Percentiles rank a stretch among this genome's conserved stretches.
phyloP scores from a whole-genome alignment of 331 rosid genomes.

The Quercus phellos region DNA sequence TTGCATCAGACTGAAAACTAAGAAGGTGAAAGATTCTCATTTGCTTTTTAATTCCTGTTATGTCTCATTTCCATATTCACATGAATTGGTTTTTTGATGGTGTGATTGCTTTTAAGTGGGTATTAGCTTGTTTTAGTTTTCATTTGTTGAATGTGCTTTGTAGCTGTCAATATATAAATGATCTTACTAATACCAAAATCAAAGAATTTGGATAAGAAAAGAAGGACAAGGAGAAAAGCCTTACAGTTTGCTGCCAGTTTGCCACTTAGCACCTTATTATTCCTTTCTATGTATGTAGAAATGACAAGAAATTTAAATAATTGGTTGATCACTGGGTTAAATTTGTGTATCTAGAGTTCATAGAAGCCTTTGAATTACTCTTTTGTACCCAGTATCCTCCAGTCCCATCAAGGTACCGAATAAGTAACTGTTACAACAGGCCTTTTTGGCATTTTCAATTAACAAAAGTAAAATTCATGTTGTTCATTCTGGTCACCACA shows the following conservation, averaged over 20 bases:
- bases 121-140: background rate
- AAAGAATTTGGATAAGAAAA: background rate
- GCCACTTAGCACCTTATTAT: background rate
- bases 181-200: background rate
- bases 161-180: too few species aligned
- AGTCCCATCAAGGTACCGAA: too few species aligned
- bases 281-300: background rate
- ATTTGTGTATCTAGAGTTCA: background rate
- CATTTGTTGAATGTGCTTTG: background rate
- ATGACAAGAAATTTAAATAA: background rate
- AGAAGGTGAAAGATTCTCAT: background rate
- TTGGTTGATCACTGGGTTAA: background rate
- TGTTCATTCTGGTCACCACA: background rate
- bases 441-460: background rate
- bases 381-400: too few species aligned
- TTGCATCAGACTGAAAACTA: background rate
- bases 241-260: background rate
- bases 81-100: background rate
- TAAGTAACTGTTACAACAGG: background rate
- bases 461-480: background rate
- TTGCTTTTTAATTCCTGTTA: background rate
- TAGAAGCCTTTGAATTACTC: background rate
- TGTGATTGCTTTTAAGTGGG: background rate
- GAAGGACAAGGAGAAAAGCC: background rate
- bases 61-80: background rate